A percentile compares a stretch with the other conserved stretches of the same genome.
These are phyloP conservation scores for Bipolaris oryzae DNA, from an alignment of 2,329 filamentous ascomycete species.

Conservation along the genomic window DNA sequence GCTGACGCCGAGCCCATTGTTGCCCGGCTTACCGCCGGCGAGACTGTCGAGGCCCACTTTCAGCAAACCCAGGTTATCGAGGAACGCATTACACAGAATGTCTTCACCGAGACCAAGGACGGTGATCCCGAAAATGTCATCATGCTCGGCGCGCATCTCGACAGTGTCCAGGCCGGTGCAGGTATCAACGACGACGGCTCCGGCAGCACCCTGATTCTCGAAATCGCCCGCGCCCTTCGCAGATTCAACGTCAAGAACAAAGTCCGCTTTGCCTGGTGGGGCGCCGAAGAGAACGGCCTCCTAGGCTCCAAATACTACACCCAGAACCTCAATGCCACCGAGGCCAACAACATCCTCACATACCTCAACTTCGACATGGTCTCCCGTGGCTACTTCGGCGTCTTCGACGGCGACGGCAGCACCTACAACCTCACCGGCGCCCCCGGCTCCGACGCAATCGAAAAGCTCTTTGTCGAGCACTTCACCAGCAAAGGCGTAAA, in stretches of 20 bases:
- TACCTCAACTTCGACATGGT: slow-evolving; percentile 55
- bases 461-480: slow-evolving; percentile 47
- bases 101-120: slow-evolving; percentile 49
- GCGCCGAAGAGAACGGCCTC: slow-evolving; percentile 50
- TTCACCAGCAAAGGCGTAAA: slow-evolving; percentile 44
- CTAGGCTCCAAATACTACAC: slow-evolving; percentile 50
- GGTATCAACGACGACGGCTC: slow-evolving; percentile 53
- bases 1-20: slow-evolving; percentile 52
- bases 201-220: slow-evolving; percentile 47
- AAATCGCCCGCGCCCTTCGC: slow-evolving; percentile 46
- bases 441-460: slow-evolving; percentile 42
- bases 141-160: slow-evolving; percentile 49
- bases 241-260: slow-evolving; percentile 50
- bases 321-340: slow-evolving; percentile 37
- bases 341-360: slow-evolving; percentile 47
- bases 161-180: slow-evolving; percentile 47
- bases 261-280: slow-evolving; percentile 51
- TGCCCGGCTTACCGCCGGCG: slow-evolving; percentile 49
- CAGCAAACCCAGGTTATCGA: slow-evolving; percentile 56
- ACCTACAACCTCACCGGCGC: slow-evolving; percentile 43
- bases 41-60: slow-evolving; percentile 50
- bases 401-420: slow-evolving; percentile 50
- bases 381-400: slow-evolving; percentile 46
- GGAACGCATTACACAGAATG: slow-evolving; percentile 56
- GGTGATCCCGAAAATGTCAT: slow-evolving; percentile 48